Conservation (phyloP, 495 filamentous ascomycete species). For the Aspergillus haitiensis region DNA sequence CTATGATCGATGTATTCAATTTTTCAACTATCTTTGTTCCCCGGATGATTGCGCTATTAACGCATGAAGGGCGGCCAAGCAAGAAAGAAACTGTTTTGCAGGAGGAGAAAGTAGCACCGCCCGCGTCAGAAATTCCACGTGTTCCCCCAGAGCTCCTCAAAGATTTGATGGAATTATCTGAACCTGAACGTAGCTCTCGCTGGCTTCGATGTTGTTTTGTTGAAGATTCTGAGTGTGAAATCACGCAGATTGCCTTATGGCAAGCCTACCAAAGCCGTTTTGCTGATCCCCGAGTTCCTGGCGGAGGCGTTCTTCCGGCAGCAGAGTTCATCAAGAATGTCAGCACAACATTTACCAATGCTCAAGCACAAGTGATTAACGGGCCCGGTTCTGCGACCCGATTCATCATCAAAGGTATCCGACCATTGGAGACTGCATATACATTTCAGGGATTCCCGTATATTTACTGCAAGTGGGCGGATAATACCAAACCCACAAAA, state of each 20-base stretch:
- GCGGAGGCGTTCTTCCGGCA: conserved; percentile 69
- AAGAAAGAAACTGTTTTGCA: conserved; percentile 46
- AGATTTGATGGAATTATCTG: conserved; percentile 68
- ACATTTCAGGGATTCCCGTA: conserved; percentile 63
- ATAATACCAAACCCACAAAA: conserved; percentile 42
- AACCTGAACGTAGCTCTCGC: conserved; percentile 82
- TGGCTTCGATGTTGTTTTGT: conserved; percentile 74
- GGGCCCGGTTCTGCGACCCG: conserved; percentile 58
- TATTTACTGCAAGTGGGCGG: conserved; percentile 56
- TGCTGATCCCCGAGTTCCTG: conserved; percentile 45
- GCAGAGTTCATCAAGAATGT: conserved; percentile 98
- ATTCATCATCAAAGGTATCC: conserved; percentile 93
- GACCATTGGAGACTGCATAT: conserved; percentile 71
- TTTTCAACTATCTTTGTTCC: conserved; percentile 65
- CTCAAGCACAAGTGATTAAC: conserved; percentile 76
- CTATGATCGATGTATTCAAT: conserved; percentile 59
- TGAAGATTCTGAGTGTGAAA: conserved; percentile 77
- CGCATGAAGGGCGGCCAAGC: conserved; percentile 56
- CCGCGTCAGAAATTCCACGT: conserved; percentile 65
- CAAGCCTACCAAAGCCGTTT: conserved; percentile 92
- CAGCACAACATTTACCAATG: conserved; percentile 71
- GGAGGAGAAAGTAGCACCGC: conserved; percentile 48
- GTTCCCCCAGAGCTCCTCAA: conserved; percentile 77
- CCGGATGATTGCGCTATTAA: conserved; percentile 74
- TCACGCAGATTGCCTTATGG: conserved; percentile 96